Base-by-base conservation (phyloP, 2,329 filamentous ascomycete species). In the Nannizzia gypsea region DNA sequence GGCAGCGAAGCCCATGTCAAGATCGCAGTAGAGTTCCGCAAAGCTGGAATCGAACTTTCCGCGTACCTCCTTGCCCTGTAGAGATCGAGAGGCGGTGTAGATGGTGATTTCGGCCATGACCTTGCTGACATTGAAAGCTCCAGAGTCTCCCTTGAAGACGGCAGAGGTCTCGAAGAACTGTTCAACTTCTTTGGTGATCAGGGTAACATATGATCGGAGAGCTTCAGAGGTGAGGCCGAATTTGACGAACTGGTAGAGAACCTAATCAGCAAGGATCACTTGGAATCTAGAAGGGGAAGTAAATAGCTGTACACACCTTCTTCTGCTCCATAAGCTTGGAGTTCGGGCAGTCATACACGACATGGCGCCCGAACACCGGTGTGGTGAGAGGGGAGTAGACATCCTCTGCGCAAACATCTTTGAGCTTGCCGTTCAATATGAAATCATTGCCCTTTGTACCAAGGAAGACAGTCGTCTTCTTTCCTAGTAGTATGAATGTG, bases 261-360 rank as follows among this genome's bases (percentile, higher is more conserved):
- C 6, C 15, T 11, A 40, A 34, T 56, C 8, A 61, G 34, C 11
- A 54, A 28, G 26, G 28, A 36, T 15, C 1, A 9, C n/a, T 15
- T 46, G n/a, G 3, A 22, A 20, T 46, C 2, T 3, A 40, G 17
- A 17, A 9, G 4, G 22, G 9, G 3, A 8, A 17, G 31, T 8
- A 48, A 58, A 38, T 9, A 13, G 5, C 15, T n/a, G 24, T 54
- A 60, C 75, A 63, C 72, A 90, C 88, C 83, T 92, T 93, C 80
- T 95, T 95, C 79, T 95, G 90, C 77, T 95, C 90, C 90, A 95
- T 95, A 70, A 95, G 82, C 76, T 95, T 95, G 61, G 89, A 80
- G 72, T 95, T 95, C 46, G 89, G 89, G 75, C 89, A 93, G 72
- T 95, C 90, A 71, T 95, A 95, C 59, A 95, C 88, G 26, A 95